Base-by-base conservation (phyloP, 116 monocot species). In the Trichopus zeylanicus region DNA sequence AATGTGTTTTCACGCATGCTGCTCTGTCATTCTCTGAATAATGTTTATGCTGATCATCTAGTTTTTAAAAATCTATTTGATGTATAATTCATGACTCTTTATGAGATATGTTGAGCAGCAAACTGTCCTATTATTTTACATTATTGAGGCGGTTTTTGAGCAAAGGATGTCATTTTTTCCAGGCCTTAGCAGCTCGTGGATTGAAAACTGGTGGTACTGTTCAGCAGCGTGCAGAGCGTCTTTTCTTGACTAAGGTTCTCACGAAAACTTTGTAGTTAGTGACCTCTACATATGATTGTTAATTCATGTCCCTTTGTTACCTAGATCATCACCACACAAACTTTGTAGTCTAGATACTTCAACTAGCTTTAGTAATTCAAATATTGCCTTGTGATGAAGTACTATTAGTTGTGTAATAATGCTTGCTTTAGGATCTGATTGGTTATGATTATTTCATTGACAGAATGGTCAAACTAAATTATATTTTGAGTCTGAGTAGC, bases 191-290 rank as follows among this genome's bases (percentile, higher is more conserved):
- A 48, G 81, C 81, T 59, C 55, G 31, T 46, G 90, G 94, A 58
- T 78, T 95, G 60, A 95, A 95, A 70, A 70, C 55, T 55, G 94
- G 94, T 62, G 94, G 94, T 23, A 95, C 94, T 53, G 23, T 86
- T 63, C 70, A 73, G 62, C 94, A 95, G 61, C 94, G 94, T 42
- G 94, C 94, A 15, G 86, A 95, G 59, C 75, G 94, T 31, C 81
- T 95, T 26, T 95, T 90, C 26, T 63, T 95, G 38, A 75, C 67
- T 0, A 95, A 95, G 83, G 94, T 92, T 63, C 16, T 31, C 46
- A 22, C 23, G 19, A 8, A 49, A 21, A 22, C n/a, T 12, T 42
- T 42, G 42, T 16, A 42, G n/a, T n/a, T 42, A 1, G 13, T 18
- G 42, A n/a, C 4, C n/a, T 13, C 18, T n/a, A n/a, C n/a, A n/a